These are phyloP conservation scores for Torrubiella hemipterigena DNA, from an alignment of 2,329 filamentous ascomycete species.

Conservation along the genomic window DNA sequence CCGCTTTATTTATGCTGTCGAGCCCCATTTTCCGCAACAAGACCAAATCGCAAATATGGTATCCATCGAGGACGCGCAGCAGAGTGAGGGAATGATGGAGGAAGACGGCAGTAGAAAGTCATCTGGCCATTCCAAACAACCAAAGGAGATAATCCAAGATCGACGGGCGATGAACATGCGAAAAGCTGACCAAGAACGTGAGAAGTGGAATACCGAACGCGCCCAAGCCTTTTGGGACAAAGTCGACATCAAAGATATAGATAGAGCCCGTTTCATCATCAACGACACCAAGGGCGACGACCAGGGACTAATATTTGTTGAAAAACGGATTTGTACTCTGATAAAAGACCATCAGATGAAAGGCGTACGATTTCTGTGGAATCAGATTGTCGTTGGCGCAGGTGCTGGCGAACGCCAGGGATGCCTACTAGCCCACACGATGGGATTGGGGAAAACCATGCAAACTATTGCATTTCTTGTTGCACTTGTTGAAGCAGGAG, in stretches of 20 bases:
- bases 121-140: too few species aligned
- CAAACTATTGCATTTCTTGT: slow-evolving; percentile 77
- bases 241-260: slow-evolving; percentile 27
- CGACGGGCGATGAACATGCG: slow-evolving; percentile 37
- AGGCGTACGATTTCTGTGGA: slow-evolving; percentile 82
- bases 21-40: too few species aligned
- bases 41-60: too few species aligned
- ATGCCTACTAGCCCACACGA: slow-evolving; percentile 75
- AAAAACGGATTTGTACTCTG: slow-evolving; percentile 45
- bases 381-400: slow-evolving; percentile 56
- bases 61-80: too few species aligned
- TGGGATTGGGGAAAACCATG: slow-evolving; percentile 90
- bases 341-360: slow-evolving; percentile 74
- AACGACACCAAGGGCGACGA: slow-evolving; percentile 53
- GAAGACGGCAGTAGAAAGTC: slow-evolving; percentile 5
- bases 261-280: slow-evolving; percentile 45
- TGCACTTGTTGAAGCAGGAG: slow-evolving; percentile 55
- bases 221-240: too few species aligned
- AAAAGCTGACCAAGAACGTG: slow-evolving; percentile 39
- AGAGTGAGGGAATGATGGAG: too few species aligned
- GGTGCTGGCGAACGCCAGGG: slow-evolving; percentile 54
- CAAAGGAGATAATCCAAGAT: slow-evolving; percentile 22
- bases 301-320: slow-evolving; percentile 51
- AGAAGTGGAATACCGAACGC: slow-evolving; percentile 44
- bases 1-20: too few species aligned